These are phyloP conservation scores for Penicillium canescens DNA, from an alignment of 495 filamentous ascomycete species.

Conservation along the genomic window DNA sequence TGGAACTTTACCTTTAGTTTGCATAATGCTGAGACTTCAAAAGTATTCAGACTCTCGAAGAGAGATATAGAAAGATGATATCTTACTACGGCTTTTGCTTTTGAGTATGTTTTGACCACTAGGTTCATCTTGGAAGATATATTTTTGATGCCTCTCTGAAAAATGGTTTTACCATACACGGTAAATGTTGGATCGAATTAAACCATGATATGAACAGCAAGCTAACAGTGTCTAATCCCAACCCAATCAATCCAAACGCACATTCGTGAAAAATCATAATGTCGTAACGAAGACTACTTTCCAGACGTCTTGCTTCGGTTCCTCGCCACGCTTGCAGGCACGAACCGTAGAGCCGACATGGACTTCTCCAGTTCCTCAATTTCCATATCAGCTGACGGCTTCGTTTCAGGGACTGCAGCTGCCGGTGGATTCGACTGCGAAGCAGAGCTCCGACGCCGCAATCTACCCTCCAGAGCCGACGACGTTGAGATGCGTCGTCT, in stretches of 20 bases:
- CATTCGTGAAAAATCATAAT: too few relatives aligned
- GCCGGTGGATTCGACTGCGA: conserved; percentile 22
- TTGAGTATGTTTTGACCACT: too few relatives aligned
- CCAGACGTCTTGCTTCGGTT: conserved; percentile 17
- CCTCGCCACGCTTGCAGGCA: conserved; percentile 66
- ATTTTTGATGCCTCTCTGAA: too few relatives aligned
- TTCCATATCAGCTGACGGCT: conserved; percentile 49
- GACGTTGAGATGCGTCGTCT: conserved; percentile 51
- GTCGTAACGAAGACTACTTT: conserved; percentile 4
- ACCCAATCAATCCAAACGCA: too few relatives aligned
- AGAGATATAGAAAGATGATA: not conserved
- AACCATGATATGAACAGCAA: too few relatives aligned
- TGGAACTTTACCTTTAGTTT: not conserved
- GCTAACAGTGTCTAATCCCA: too few relatives aligned
- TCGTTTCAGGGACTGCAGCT: not conserved
- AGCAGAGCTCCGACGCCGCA: conserved; percentile 38
- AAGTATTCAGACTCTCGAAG: not conserved
- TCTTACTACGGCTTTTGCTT: too few relatives aligned
- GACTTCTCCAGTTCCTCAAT: conserved; percentile 74
- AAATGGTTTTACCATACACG: too few relatives aligned
- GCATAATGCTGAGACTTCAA: not conserved
- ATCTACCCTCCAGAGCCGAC: conserved; percentile 37
- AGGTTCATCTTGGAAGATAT: too few relatives aligned
- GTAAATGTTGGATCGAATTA: too few relatives aligned
- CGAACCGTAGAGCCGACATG: conserved; percentile 82